Evolutionary conservation across 768 basidiomycete species (phyloP).

Genomic region (Rhodotorula sphaerocarpa): DNA sequence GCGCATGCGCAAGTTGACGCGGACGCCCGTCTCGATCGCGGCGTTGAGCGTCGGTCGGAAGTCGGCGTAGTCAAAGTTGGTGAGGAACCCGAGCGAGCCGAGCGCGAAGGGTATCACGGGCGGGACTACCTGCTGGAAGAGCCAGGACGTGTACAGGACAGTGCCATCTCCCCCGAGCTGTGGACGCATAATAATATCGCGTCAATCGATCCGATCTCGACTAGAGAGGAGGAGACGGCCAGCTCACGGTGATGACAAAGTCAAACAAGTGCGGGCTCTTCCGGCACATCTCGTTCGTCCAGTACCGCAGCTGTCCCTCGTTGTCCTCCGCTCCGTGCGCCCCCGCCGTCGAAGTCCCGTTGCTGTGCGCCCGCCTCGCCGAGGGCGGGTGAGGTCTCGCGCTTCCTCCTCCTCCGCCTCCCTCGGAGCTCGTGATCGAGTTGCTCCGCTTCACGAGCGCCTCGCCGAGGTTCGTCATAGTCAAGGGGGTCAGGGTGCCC

Average conservation of each 20-base stretch:
- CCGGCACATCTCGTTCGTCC: constrained; percentile 95
- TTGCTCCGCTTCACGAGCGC: constrained; percentile 33
- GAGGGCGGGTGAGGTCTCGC: not conserved
- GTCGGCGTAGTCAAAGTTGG: constrained; percentile 88
- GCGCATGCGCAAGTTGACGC: constrained; percentile 96
- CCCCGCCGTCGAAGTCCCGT: too few species aligned
- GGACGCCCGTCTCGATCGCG: constrained; percentile 82
- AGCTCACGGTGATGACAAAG: constrained; percentile 86
- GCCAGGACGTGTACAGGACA: constrained; percentile 96
- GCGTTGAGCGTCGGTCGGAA: constrained; percentile 76
- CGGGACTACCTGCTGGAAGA: constrained; percentile 97
- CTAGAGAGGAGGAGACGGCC: not conserved
- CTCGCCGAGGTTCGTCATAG: constrained; percentile 33
- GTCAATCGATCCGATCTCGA: too few species aligned
- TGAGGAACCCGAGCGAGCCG: constrained; percentile 93
- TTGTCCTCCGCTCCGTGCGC: constrained; percentile 52
- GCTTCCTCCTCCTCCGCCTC: too few species aligned
- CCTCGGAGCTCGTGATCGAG: constrained; percentile 24
- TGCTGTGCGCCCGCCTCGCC: too few species aligned
- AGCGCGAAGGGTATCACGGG: constrained; percentile 95
- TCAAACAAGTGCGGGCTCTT: constrained; percentile 86
- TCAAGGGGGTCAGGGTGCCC: constrained; percentile 20
- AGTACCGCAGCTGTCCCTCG: constrained; percentile 88
- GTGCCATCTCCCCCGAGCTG: constrained; percentile 98
- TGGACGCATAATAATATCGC: not conserved